Percentiles rank a stretch among this genome's conserved stretches.
phyloP scores from a whole-genome alignment of 352 stramenopile species.

The Globisporangium cylindrosporum region DNA sequence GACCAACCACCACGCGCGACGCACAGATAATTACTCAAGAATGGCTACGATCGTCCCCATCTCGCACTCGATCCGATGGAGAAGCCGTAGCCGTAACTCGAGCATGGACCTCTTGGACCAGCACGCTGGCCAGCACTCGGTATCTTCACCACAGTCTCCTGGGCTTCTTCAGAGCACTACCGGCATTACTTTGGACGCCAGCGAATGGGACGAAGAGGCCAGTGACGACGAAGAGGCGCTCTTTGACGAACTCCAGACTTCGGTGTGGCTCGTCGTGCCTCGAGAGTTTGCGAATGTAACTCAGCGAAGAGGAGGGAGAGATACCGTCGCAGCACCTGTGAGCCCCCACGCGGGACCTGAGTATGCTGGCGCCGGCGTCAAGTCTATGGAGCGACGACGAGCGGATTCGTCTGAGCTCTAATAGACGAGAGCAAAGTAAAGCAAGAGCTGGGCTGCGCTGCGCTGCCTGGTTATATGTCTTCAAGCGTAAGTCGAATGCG shows the following conservation, averaged over 20 bases:
- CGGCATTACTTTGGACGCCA: background rate
- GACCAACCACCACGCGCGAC: background rate
- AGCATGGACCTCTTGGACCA: slow-evolving; percentile 33
- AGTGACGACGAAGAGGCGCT: slow-evolving; percentile 27
- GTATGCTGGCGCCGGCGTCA: slow-evolving; percentile 1
- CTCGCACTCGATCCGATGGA: slow-evolving; percentile 51
- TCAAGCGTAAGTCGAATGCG: background rate
- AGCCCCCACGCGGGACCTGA: background rate
- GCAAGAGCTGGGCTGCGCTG: too few species aligned
- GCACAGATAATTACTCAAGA: background rate
- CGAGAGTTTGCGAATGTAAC: slow-evolving; percentile 25
- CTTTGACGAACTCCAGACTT: slow-evolving; percentile 35
- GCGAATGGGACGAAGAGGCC: slow-evolving; percentile 14
- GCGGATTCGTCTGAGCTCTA: background rate
- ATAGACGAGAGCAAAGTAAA: background rate
- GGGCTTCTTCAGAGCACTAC: background rate
- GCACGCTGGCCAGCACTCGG: slow-evolving; percentile 9
- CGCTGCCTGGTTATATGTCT: background rate
- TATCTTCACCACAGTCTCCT: slow-evolving; percentile 2
- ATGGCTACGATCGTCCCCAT: slow-evolving; percentile 62
- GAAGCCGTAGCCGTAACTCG: slow-evolving; percentile 46
- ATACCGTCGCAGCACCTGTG: background rate
- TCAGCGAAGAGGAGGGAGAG: background rate
- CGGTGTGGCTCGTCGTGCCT: slow-evolving; percentile 44
- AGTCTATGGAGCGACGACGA: slow-evolving; percentile 11